Conservation (phyloP, 306 rosid genomes). For the Cercis canadensis region DNA sequence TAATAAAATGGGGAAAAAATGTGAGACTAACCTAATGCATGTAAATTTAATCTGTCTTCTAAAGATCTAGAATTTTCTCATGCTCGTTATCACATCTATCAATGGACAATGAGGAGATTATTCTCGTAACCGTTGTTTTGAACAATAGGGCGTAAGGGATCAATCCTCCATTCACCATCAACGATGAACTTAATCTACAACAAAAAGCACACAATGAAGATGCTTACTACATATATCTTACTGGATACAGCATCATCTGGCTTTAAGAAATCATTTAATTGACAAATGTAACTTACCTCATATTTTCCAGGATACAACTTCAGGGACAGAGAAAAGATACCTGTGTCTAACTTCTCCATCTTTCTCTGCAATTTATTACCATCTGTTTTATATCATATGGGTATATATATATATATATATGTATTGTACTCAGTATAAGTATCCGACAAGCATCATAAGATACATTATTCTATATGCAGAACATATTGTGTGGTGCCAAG, state of each 20-base stretch:
- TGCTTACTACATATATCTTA: neutral
- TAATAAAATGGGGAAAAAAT: conserved; percentile 2
- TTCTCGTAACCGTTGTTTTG: conserved; percentile 60
- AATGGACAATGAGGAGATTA: conserved; percentile 62
- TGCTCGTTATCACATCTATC: conserved; percentile 1
- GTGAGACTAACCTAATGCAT: conserved; percentile 40
- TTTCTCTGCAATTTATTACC: conserved; percentile 63
- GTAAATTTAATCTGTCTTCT: conserved; percentile 17
- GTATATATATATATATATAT: neutral
- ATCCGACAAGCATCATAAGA: neutral
- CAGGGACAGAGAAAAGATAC: conserved; percentile 70
- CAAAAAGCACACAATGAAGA: conserved; percentile 7
- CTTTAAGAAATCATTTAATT: conserved; percentile 25
- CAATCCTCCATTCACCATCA: conserved; percentile 89
- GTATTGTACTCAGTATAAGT: neutral
- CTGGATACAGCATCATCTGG: conserved; percentile 3
- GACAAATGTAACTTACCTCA: conserved; percentile 59
- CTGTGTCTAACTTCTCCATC: conserved; percentile 72
- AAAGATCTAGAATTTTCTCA: neutral
- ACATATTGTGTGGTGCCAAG: too few species aligned
- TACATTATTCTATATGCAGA: too few species aligned
- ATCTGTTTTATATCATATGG: conserved; percentile 31
- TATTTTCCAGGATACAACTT: conserved; percentile 92
- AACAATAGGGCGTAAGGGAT: conserved; percentile 80
- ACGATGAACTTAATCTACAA: conserved; percentile 91